phyloP scores from a whole-genome alignment of 2,329 filamentous ascomycete species.

The Aspergillus brunneoviolaceus region DNA sequence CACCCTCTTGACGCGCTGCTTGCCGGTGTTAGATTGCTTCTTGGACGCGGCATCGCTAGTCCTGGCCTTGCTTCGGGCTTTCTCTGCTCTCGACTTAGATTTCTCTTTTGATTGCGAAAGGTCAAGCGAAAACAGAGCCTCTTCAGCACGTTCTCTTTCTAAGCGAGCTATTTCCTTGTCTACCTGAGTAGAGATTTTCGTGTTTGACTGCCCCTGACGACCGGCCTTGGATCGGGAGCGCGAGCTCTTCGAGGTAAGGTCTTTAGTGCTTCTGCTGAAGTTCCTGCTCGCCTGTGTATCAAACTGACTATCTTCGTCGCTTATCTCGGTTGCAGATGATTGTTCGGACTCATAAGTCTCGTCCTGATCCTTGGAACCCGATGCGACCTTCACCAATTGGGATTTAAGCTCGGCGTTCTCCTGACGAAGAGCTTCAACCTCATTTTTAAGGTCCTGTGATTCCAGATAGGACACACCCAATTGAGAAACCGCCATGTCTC shows the following conservation, averaged over 20 bases:
- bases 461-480: slow-evolving; percentile 57
- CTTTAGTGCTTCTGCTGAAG: slow-evolving; percentile 30
- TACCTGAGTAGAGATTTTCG: slow-evolving; percentile 35
- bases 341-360: slow-evolving; percentile 30
- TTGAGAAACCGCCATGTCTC: slow-evolving; percentile 59
- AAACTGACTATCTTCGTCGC: slow-evolving; percentile 32
- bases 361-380: slow-evolving; percentile 26
- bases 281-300: slow-evolving; percentile 33
- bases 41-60: slow-evolving; percentile 20
- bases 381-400: slow-evolving; percentile 31
- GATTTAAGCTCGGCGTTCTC: slow-evolving; percentile 42
- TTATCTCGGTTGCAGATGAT: slow-evolving; percentile 24
- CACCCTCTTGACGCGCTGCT: slow-evolving; percentile 41
- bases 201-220: slow-evolving; percentile 29
- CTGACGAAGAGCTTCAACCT: slow-evolving; percentile 38
- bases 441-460: slow-evolving; percentile 45
- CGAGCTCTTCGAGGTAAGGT: slow-evolving; percentile 30
- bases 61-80: slow-evolving; percentile 20
- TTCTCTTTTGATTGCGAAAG: slow-evolving; percentile 26
- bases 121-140: slow-evolving; percentile 40
- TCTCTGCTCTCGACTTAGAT: slow-evolving; percentile 23
- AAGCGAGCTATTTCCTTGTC: slow-evolving; percentile 38
- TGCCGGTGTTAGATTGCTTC: slow-evolving; percentile 39
- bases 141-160: slow-evolving; percentile 39
- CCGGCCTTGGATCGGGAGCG: slow-evolving; percentile 27